These are phyloP conservation scores for Phytophthora pisi DNA, from an alignment of 352 stramenopile genomes.

Conservation along the genomic window DNA sequence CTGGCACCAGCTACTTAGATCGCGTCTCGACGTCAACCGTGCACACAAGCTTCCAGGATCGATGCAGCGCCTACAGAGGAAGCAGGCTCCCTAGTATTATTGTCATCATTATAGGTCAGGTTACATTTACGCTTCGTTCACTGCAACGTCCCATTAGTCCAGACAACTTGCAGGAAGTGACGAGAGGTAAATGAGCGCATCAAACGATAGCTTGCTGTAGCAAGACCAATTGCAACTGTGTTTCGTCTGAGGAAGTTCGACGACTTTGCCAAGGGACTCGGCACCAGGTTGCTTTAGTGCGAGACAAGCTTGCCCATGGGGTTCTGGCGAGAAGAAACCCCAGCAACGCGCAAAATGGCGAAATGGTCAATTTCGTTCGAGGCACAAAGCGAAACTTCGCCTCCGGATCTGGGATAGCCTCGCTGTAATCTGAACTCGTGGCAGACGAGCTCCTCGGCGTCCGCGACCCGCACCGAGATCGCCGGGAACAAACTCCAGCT, in stretches of 20 bases:
- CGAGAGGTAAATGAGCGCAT: not conserved
- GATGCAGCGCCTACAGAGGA: constrained; percentile 28
- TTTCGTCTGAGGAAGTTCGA: too few species aligned
- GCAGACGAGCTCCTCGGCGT: not conserved
- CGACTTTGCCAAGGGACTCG: too few species aligned
- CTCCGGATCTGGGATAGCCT: not conserved
- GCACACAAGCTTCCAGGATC: constrained; percentile 17
- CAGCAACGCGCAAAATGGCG: too few species aligned
- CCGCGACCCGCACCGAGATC: too few species aligned
- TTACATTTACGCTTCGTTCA: constrained; percentile 15
- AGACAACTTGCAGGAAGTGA: not conserved
- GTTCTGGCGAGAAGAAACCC: too few species aligned
- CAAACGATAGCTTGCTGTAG: not conserved
- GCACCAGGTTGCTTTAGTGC: too few species aligned
- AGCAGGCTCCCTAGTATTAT: constrained; percentile 31
- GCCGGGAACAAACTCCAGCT: too few species aligned
- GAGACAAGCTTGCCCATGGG: too few species aligned
- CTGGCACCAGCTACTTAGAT: constrained; percentile 5
- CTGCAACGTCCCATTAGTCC: not conserved
- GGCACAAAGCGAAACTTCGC: not conserved
- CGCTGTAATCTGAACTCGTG: not conserved
- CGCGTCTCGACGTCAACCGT: constrained; percentile 9
- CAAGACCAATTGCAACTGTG: too few species aligned
- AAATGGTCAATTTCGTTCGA: not conserved
- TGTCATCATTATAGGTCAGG: constrained; percentile 46